phyloP scores from a whole-genome alignment of 2,329 filamentous ascomycete species.

The Diplodia seriata region DNA sequence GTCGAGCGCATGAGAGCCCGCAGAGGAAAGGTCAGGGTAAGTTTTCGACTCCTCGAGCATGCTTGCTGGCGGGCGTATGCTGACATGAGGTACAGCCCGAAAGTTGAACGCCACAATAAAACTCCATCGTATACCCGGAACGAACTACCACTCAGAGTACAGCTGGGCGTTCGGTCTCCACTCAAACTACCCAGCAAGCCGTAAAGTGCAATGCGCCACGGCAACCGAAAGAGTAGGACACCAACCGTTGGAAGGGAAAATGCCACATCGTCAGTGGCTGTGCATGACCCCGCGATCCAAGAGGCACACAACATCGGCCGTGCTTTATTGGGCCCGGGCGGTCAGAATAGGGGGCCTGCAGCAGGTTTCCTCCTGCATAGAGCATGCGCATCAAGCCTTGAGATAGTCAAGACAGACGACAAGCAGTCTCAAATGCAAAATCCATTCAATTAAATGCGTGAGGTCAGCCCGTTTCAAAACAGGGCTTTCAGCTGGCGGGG shows the following conservation, averaged over 20 bases:
- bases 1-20: conserved; percentile 73
- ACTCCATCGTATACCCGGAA: not conserved
- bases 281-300: conserved; percentile 22
- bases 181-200: not conserved
- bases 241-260: conserved; percentile 5
- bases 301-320: conserved; percentile 24
- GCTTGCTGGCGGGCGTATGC: conserved; percentile 1
- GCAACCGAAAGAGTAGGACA: not conserved
- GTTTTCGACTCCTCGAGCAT: not conserved
- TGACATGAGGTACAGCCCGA: conserved; percentile 29
- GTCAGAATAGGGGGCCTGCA: conserved; percentile 24
- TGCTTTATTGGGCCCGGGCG: conserved; percentile 26
- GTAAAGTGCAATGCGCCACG: conserved; percentile 3
- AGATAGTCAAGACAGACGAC: not conserved
- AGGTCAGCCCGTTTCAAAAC: conserved; percentile 12
- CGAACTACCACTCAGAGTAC: not conserved
- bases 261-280: conserved; percentile 25
- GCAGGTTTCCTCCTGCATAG: not conserved
- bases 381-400: not conserved
- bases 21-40: conserved; percentile 48
- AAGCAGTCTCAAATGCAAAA: not conserved
- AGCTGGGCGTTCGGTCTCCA: not conserved
- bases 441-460: not conserved
- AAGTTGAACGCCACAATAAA: conserved; percentile 19
- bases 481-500: conserved; percentile 22